Evolutionary conservation across 768 basidiomycete species (phyloP).

Genomic region (Termitomyces sp.): DNA sequence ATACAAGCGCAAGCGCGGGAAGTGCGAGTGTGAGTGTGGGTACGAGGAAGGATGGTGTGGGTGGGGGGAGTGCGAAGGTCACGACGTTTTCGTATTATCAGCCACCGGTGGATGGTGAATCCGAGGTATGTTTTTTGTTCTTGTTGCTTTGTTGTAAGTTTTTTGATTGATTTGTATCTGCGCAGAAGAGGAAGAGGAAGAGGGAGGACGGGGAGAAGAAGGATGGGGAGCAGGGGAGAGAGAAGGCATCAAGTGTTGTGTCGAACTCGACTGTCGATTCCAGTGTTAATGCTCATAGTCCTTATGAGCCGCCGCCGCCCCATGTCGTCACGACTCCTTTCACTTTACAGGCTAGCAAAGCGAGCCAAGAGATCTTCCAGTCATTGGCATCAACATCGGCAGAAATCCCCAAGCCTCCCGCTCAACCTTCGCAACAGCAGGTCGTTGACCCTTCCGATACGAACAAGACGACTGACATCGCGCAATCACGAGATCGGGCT

Average conservation of each 20-base stretch:
- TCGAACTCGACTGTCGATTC: not conserved
- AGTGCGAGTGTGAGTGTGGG: not conserved
- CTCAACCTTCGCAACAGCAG: not conserved
- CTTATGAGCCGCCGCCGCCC: not conserved
- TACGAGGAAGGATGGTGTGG: too few species aligned
- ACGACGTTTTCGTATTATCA: not conserved
- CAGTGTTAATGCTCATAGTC: not conserved
- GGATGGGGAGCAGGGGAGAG: not conserved
- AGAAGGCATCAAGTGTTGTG: not conserved
- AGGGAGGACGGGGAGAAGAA: not conserved
- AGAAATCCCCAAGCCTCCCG: not conserved
- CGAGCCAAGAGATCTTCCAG: not conserved
- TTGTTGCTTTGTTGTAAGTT: not conserved
- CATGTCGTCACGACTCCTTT: not conserved
- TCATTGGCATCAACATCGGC: not conserved
- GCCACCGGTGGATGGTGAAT: not conserved
- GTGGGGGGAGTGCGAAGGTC: not conserved
- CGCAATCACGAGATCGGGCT: too few species aligned
- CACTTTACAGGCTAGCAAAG: not conserved
- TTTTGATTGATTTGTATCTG: not conserved
- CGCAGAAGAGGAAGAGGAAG: not conserved
- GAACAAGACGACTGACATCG: not conserved
- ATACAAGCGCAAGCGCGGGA: not conserved
- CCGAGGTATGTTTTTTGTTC: not conserved
- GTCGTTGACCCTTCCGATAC: not conserved